Base-by-base conservation (phyloP, 306 rosid genomes). In the Cicer chorassanicum region DNA sequence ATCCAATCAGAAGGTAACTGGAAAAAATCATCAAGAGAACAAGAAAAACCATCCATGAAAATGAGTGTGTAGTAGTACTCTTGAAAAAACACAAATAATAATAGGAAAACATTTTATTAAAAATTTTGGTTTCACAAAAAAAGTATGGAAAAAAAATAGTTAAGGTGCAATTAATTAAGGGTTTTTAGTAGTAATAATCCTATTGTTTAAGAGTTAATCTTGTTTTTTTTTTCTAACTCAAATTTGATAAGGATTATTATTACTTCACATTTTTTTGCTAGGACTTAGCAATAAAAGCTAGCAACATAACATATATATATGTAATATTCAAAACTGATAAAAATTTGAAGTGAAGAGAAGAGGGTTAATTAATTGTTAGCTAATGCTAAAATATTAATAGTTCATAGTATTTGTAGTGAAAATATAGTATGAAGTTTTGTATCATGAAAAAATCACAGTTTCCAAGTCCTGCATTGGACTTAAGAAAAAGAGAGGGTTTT, bases 91-190 rank as follows among this genome's bases (percentile, higher is more conserved):
- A 82, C 51, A 83, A 59, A 84, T 75, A 81, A 61, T 81, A 59
- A 83, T 69, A 82, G 61, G 81, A 61, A 78, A 81, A 84, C 89
- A 90, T 92, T 86, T 90, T 81, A 82, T 84, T 40, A 45, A 57
- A 59, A 61, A 70, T 68, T 77, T 53, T 80, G 81, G 67, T 82
- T 84, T 85, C 82, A 81, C 83, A 46, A 84, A 82, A 81, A 24
- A 24, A 2, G 29, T 21, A 21, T 24, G 3, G 3, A 2, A 24
- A 24, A 24, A 65, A 68, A 74, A 21, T 9, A 53, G 48, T 51
- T 62, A 67, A 13, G 34, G 34, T 29, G 34, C 55, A 53, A 53
- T 53, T 15, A 53, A 53, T 53, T 15, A 53, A 53, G 41, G 66
- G 67, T 42, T 64, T 53, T 15, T 55, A 18, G 9, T 18, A 43